phyloP scores from a whole-genome alignment of 176 grass and related monocot species.

The Olyra latifolia region DNA sequence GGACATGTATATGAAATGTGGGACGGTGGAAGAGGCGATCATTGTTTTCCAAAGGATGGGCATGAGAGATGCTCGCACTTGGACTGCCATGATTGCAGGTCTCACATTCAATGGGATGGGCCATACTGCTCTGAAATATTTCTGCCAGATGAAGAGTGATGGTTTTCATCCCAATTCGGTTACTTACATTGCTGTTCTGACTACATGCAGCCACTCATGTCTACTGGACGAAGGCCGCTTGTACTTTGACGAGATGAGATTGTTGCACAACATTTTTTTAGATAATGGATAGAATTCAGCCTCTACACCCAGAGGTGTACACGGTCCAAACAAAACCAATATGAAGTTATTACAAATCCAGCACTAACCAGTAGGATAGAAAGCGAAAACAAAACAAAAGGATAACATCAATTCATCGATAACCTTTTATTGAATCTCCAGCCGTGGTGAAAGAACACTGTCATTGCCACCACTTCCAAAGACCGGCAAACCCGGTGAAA shows the following conservation, averaged over 20 bases:
- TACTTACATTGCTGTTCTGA: slow-evolving; percentile 66
- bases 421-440: no score
- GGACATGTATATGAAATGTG: slow-evolving; percentile 86
- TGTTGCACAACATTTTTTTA: slow-evolving; percentile 49
- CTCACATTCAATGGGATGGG: slow-evolving; percentile 74
- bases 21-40: slow-evolving; percentile 53
- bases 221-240: slow-evolving; percentile 47
- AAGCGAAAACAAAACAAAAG: no score
- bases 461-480: no score
- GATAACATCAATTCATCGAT: no score
- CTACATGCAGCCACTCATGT: slow-evolving; percentile 68
- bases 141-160: slow-evolving; percentile 55
- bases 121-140: slow-evolving; percentile 53
- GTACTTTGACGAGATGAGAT: slow-evolving; percentile 67
- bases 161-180: slow-evolving; percentile 54
- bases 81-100: slow-evolving; percentile 62
- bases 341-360: no score
- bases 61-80: slow-evolving; percentile 52
- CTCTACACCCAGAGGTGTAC: no score
- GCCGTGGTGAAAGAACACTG: no score
- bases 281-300: no score
- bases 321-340: no score
- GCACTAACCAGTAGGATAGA: no score
- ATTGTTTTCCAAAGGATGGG: slow-evolving; percentile 48
- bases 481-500: no score